phyloP scores from a whole-genome alignment of 805 yeast species.

The Saccharomycopsis vini region DNA sequence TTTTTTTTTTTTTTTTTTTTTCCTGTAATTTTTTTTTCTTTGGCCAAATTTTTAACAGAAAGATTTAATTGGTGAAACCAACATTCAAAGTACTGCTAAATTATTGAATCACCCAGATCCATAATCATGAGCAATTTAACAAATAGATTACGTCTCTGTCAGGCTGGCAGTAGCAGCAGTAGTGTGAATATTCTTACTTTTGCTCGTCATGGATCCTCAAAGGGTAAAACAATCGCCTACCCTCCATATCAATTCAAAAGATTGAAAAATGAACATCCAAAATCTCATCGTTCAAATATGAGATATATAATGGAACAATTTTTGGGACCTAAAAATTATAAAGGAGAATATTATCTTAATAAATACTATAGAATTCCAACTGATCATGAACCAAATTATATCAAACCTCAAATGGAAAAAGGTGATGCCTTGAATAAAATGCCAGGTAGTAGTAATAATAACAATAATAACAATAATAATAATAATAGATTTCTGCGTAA shows the following conservation, averaged over 20 bases:
- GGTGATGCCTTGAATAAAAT: conserved; percentile 29
- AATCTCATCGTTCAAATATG: conserved; percentile 42
- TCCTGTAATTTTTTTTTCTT: too few species aligned
- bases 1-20: too few species aligned
- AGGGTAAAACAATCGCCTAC: conserved; percentile 41
- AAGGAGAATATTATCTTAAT: conserved; percentile 73
- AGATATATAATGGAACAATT: conserved; percentile 60
- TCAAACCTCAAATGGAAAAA: conserved; percentile 44
- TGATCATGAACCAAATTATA: conserved; percentile 64
- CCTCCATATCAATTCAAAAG: conserved; percentile 42
- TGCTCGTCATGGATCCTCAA: conserved; percentile 38
- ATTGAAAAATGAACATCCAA: conserved; percentile 32
- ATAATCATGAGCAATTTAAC: too few species aligned
- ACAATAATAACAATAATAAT: too few species aligned
- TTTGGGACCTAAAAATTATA: conserved; percentile 75
- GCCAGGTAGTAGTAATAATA: too few species aligned
- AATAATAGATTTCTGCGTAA: background rate
- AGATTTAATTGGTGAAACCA: too few species aligned
- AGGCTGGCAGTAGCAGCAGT: too few species aligned
- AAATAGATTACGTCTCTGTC: too few species aligned
- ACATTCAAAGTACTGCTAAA: too few species aligned
- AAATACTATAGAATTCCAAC: conserved; percentile 62
- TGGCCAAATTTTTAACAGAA: too few species aligned
- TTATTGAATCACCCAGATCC: background rate
- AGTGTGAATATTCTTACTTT: conserved; percentile 2